These are phyloP conservation scores for Diplocarpon mali DNA, from an alignment of 2,329 filamentous ascomycete genomes.

Conservation along the genomic window DNA sequence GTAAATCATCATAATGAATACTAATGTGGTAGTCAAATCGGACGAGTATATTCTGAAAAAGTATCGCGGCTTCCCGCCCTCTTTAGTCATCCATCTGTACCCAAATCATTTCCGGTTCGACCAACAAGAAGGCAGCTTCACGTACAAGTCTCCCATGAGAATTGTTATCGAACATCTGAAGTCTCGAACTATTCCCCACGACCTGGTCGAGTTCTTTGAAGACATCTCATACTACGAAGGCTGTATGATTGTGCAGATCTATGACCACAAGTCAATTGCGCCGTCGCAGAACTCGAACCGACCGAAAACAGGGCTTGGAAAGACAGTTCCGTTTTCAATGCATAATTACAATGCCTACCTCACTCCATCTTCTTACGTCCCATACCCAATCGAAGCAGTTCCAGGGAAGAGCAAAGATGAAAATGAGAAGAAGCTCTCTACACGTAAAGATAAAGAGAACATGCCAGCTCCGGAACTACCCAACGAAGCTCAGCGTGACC, in stretches of 20 bases:
- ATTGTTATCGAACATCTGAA: constrained; percentile 65
- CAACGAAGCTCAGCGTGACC: constrained; percentile 34
- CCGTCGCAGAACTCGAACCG: constrained; percentile 48
- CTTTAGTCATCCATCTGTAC: constrained; percentile 77
- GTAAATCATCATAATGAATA: constrained; percentile 17
- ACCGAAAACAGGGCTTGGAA: constrained; percentile 45
- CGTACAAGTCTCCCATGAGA: constrained; percentile 86
- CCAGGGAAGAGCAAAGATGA: constrained; percentile 27
- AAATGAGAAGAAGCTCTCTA: constrained; percentile 21
- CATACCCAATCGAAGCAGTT: constrained; percentile 50
- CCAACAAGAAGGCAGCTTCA: constrained; percentile 83
- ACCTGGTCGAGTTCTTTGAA: constrained; percentile 69
- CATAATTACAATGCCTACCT: constrained; percentile 88
- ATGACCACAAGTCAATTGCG: constrained; percentile 66
- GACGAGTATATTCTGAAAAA: constrained; percentile 74
- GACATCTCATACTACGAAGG: constrained; percentile 84
- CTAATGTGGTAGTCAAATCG: constrained; percentile 49
- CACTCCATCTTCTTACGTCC: constrained; percentile 76
- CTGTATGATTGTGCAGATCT: constrained; percentile 87
- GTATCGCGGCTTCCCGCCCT: constrained; percentile 62
- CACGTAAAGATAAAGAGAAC: constrained; percentile 46
- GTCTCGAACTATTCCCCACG: constrained; percentile 72
- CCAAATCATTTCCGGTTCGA: constrained; percentile 84
- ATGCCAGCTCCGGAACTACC: constrained; percentile 41
- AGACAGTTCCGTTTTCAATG: constrained; percentile 65